Evolutionary conservation across 192 early-diverging fungal genomes (phyloP), one percentile per base, ranked within the genome.

Genomic region (Backusella tarrabulga): DNA sequence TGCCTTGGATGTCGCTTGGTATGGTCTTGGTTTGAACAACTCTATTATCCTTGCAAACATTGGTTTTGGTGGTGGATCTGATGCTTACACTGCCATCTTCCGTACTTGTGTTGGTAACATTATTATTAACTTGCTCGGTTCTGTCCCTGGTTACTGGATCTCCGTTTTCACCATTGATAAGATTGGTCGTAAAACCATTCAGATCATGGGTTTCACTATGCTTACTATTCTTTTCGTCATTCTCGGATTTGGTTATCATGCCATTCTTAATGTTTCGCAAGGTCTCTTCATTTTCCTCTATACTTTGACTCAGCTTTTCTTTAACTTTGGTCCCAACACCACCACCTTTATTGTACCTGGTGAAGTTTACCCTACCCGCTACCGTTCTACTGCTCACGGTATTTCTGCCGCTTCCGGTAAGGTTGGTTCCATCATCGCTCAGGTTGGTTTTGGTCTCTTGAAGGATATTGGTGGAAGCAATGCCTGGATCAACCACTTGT

Each of bases 81-180:
- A 85, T 74, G 52, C 81, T 21, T 79, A 83, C 80, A 91, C 87
- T 54, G 84, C 95, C 26, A 83, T 96, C 77, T 83, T 71, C 78
- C 91, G 91, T 82, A 90, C 87, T 34, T 88, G 95, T 32, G 85
- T 97, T 75, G 98, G 98, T 75, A 97, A 93, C 88, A 89, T 97
- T 79, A 97, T 97, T 79, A 92, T 99, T 81, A 93, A 94, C 54
- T 73, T 94, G 17, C 85, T 94, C 19, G 95, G 95, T 56, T 91
- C 91, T 35, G 89, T 99, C 8, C 98, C 98, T 40, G 98, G 98
- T 54, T 99, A 98, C 92, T 97, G 94, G 95, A 87, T 99, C 81
- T 86, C 94, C 4, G 96, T 99, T 76, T 93, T 93, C 73, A 84
- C 91, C 23, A 93, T 99, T 42, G 98, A 99, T 73, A 83, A 83